Base-by-base conservation (phyloP, 78 protist species). In the Creolimax fragrantissima region DNA sequence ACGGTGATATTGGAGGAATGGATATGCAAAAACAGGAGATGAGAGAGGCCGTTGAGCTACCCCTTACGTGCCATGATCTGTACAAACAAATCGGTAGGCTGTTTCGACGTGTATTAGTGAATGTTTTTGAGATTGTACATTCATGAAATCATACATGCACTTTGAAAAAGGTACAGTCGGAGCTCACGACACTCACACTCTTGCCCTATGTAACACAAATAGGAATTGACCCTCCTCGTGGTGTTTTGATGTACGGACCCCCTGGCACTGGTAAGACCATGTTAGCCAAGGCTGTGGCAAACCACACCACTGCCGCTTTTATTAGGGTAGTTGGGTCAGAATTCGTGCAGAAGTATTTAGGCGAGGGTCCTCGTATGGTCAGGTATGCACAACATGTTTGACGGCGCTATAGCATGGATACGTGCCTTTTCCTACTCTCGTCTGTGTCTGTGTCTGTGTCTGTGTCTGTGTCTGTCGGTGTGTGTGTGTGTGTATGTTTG, bases 291-390 rank as follows among this genome's bases (percentile, higher is more conserved):
- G 99, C 99, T 3, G 99, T 99, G 35, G 99, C 99, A 7, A 98
- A 99, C 95, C 99, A 99, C 95, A 83, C 85, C 42, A 95, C 96
- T 11, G 99, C 99, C 3, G 86, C 99, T 1, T 99, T 98, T 86
- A 97, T 98, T 84, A 92, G 97, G 7, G 97, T 95, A 35, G 94
- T 92, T 24, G 99, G 99, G 37, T 98, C 99, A 3, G 99, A 99
- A 92, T 99, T 99, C 92, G 99, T 99, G n/a, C 99, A 99, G 93
- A 99, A 99, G 94, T 99, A 99, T 95, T 96, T 99, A 17, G 99
- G 99, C 5, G 99, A 99, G 89, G 99, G 99, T 67, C 99, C 99
- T 5, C 96, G 99, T 24, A 98, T 99, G 99, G 99, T 99, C 74
- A 58, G 74, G 74, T 58, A 58, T 58, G 11, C 24, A 17, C n/a